phyloP scores from a whole-genome alignment of 1,139 yeast species.

The Blastobotrys serpentis region DNA sequence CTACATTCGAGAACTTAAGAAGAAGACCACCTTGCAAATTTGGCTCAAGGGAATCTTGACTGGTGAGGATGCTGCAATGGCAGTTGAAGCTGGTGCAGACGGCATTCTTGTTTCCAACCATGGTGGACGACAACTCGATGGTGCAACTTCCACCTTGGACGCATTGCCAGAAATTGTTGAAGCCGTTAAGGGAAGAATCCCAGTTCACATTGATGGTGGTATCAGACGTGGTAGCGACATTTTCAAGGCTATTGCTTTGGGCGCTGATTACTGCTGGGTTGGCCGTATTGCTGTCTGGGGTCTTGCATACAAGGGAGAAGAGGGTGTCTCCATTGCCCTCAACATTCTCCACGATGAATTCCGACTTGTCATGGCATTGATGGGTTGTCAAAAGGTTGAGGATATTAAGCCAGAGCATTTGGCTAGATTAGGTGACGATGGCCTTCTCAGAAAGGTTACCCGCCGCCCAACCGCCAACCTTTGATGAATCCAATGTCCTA shows the following conservation, averaged over 20 bases:
- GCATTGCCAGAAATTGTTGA: constrained; percentile 58
- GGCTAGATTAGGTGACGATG: constrained; percentile 14
- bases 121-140: constrained; percentile 66
- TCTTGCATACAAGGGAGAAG: constrained; percentile 12
- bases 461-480: constrained; percentile 6
- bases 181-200: constrained; percentile 45
- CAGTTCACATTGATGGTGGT: constrained; percentile 63
- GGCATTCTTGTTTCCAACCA: constrained; percentile 65
- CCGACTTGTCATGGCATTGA: constrained; percentile 13
- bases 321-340: constrained; percentile 13
- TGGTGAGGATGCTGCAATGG: constrained; percentile 53
- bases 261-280: constrained; percentile 14
- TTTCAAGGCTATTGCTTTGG: constrained; percentile 53
- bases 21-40: constrained; percentile 31
- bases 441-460: constrained; percentile 13
- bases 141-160: constrained; percentile 57
- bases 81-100: constrained; percentile 53
- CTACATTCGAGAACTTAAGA: constrained; percentile 14
- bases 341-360: constrained; percentile 14
- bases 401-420: constrained; percentile 16
- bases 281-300: constrained; percentile 13
- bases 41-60: constrained; percentile 53
- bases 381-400: constrained; percentile 12
- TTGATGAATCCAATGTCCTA: not conserved
- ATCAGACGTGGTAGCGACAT: constrained; percentile 61